Evolutionary conservation across 1,284 basidiomycete species (phyloP).

Genomic region (Apiotrichum sp.): DNA sequence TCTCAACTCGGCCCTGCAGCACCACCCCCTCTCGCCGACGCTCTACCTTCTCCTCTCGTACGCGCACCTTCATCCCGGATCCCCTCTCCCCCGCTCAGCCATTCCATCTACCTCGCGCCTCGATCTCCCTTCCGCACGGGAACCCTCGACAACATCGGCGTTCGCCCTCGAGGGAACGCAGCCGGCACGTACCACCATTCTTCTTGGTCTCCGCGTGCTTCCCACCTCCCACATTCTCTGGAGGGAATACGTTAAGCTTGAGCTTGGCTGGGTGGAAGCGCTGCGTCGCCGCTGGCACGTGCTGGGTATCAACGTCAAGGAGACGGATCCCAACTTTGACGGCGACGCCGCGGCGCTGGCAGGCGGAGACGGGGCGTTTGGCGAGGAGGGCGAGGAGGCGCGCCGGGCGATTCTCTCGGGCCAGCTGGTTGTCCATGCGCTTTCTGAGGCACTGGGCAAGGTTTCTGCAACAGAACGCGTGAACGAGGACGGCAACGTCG

Average conservation of each 20-base stretch:
- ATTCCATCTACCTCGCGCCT: conserved; percentile 34
- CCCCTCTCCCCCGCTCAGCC: conserved; percentile 56
- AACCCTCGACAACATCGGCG: conserved; percentile 9
- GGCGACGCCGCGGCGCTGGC: conserved; percentile 23
- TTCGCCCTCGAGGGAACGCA: conserved; percentile 45
- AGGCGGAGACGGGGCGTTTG: conserved; percentile 44
- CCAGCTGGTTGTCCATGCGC: conserved; percentile 42
- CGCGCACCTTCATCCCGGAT: conserved; percentile 68
- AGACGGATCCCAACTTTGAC: conserved; percentile 4
- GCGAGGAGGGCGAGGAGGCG: conserved; percentile 42
- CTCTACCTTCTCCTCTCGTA: conserved; percentile 82
- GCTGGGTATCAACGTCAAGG: conserved; percentile 39
- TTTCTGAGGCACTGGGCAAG: conserved; percentile 33
- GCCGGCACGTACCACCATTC: conserved; percentile 73
- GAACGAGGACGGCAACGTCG: conserved; percentile 3
- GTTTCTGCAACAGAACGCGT: conserved; percentile 12
- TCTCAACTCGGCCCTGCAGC: conserved; percentile 64
- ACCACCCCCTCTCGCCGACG: conserved; percentile 71
- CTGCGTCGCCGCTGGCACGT: conserved; percentile 74
- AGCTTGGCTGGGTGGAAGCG: conserved; percentile 79
- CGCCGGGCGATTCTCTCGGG: conserved; percentile 45
- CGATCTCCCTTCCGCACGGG: conserved; percentile 22
- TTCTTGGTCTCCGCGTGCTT: conserved; percentile 76
- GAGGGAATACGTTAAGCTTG: conserved; percentile 85
- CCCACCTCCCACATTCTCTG: conserved; percentile 66